Percentiles rank a stretch among this genome's conserved stretches.
These are phyloP conservation scores for Candida qinlingensis DNA, from an alignment of 805 yeast genomes.

Conservation along the genomic window DNA sequence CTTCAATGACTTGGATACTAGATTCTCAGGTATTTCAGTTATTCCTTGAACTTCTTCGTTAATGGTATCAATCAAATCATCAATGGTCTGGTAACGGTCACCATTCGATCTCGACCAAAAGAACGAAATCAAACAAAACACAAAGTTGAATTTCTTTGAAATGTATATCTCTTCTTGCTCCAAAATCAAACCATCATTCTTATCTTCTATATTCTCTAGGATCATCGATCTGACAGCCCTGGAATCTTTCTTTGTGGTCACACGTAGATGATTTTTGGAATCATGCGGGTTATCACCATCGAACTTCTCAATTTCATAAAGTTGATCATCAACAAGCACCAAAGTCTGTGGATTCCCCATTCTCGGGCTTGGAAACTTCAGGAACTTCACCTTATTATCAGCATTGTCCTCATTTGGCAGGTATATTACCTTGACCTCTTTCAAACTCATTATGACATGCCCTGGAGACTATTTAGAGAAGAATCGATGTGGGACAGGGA, in stretches of 20 bases:
- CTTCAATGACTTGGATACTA: conserved; percentile 19
- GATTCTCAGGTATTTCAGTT: conserved; percentile 12
- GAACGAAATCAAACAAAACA: conserved; percentile 34
- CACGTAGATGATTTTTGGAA: conserved; percentile 23
- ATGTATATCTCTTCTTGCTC: conserved; percentile 37
- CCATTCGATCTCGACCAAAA: conserved; percentile 26
- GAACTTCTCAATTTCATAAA: conserved; percentile 37
- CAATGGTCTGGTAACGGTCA: conserved; percentile 30
- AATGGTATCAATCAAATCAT: conserved; percentile 39
- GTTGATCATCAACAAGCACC: conserved; percentile 12
- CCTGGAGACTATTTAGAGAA: no score
- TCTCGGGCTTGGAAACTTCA: conserved; percentile 19
- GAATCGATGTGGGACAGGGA: background rate
- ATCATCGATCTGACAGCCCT: conserved; percentile 37
- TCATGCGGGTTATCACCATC: conserved; percentile 34
- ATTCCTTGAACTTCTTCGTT: conserved; percentile 14
- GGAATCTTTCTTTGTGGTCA: conserved; percentile 24
- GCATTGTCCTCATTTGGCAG: conserved; percentile 6
- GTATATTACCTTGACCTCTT: conserved; percentile 12
- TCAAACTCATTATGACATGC: conserved; percentile 6
- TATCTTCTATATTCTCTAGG: conserved; percentile 10
- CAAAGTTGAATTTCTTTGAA: conserved; percentile 35
- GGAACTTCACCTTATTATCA: conserved; percentile 1
- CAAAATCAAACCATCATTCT: conserved; percentile 31
- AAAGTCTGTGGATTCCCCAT: conserved; percentile 9